Evolutionary conservation across 768 basidiomycete genomes (phyloP).

Genomic region (Panaeolus cyanescens): DNA sequence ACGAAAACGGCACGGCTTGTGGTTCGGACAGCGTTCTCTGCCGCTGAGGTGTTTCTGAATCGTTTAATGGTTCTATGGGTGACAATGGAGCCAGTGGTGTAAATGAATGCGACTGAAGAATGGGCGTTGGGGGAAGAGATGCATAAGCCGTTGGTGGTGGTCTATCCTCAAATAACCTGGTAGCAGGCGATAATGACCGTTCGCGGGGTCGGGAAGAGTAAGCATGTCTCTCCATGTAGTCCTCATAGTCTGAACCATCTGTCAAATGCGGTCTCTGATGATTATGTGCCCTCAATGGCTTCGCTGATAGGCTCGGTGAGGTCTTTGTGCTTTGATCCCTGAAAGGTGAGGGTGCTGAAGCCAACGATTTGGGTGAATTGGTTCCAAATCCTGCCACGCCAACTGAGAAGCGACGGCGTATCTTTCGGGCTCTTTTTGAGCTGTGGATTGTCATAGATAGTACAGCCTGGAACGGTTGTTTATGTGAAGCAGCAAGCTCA

Average conservation of each 20-base stretch:
- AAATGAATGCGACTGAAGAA: constrained; percentile 47
- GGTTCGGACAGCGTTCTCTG: constrained; percentile 22
- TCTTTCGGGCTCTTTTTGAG: constrained; percentile 28
- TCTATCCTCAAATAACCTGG: constrained; percentile 24
- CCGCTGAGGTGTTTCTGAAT: constrained; percentile 16
- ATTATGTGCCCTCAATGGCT: constrained; percentile 17
- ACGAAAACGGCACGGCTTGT: constrained; percentile 60
- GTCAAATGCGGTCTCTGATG: constrained; percentile 22
- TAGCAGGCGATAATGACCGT: constrained; percentile 25
- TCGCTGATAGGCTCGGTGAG: constrained; percentile 29
- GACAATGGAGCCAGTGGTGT: constrained; percentile 33
- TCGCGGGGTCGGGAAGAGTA: constrained; percentile 18
- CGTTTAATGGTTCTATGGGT: constrained; percentile 25
- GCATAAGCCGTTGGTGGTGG: constrained; percentile 58
- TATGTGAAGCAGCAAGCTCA: background rate
- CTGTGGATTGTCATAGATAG: constrained; percentile 17
- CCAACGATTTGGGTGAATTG: constrained; percentile 26
- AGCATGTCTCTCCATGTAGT: constrained; percentile 12
- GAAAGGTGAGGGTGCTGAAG: constrained; percentile 23
- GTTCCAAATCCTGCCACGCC: constrained; percentile 23
- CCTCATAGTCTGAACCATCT: constrained; percentile 33
- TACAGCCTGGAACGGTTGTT: background rate
- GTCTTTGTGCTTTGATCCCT: constrained; percentile 20
- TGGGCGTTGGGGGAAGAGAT: constrained; percentile 76
- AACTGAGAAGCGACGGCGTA: constrained; percentile 34